Conservation (phyloP, 2,329 filamentous ascomycete species). For the Cadophora sp. region DNA sequence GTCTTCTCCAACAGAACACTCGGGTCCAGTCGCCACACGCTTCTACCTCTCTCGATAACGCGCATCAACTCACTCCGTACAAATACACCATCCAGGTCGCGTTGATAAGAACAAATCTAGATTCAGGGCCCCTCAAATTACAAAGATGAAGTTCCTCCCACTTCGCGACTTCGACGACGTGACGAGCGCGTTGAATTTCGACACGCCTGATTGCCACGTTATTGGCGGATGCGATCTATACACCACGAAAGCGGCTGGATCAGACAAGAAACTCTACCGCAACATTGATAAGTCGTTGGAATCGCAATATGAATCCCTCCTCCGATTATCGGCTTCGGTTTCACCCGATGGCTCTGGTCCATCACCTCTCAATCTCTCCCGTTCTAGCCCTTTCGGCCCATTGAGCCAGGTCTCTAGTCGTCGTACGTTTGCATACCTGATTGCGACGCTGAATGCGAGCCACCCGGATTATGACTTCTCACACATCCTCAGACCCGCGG, state of each 20-base stretch:
- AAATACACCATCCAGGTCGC: conserved; percentile 28
- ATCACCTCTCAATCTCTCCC: conserved; percentile 73
- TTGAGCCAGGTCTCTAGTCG: conserved; percentile 88
- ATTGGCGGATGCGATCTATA: conserved; percentile 95
- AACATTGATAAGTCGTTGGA: conserved; percentile 92
- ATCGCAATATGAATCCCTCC: conserved; percentile 86
- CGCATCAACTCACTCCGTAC: conserved; percentile 30
- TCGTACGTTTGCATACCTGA: conserved; percentile 92
- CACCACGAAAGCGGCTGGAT: conserved; percentile 93
- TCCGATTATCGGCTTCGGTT: conserved; percentile 85
- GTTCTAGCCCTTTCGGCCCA: conserved; percentile 90
- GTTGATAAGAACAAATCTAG: conserved; percentile 40
- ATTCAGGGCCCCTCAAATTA: conserved; percentile 30
- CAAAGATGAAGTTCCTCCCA: conserved; percentile 78
- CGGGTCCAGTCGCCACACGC: conserved; percentile 43
- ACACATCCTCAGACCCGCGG: conserved; percentile 83
- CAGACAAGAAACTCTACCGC: conserved; percentile 97
- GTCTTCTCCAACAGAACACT: conserved; percentile 42
- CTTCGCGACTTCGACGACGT: conserved; percentile 91
- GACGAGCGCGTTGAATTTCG: conserved; percentile 92
- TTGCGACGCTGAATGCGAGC: conserved; percentile 94
- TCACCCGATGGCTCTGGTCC: conserved; percentile 79
- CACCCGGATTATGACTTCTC: conserved; percentile 98
- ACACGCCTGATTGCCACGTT: conserved; percentile 90
- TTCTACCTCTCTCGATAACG: conserved; percentile 39